Conservation (phyloP, 352 stramenopile species). For the Globisporangium mamillatum region DNA sequence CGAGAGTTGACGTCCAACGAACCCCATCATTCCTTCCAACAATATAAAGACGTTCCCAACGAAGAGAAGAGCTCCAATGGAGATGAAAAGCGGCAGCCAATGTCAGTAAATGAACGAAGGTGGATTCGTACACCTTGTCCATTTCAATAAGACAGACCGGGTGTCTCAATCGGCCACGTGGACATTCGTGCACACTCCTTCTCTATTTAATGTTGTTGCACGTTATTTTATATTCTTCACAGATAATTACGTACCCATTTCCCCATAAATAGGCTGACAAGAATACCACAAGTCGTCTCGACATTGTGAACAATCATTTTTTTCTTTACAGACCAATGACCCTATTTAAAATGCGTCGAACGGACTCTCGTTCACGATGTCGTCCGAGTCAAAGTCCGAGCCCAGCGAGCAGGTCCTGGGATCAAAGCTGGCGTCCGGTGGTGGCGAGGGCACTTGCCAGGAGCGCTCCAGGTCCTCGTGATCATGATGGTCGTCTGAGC, state of each 20-base stretch:
- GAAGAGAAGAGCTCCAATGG: neutral
- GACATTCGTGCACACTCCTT: neutral
- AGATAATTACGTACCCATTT: slow-evolving; percentile 2
- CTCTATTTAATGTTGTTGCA: neutral
- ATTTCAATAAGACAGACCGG: neutral
- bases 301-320: neutral
- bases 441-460: slow-evolving; percentile 17
- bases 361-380: slow-evolving; percentile 5
- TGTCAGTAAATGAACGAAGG: neutral
- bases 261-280: neutral
- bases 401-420: slow-evolving; percentile 6
- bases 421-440: slow-evolving; percentile 12
- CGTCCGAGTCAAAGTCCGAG: slow-evolving; percentile 4
- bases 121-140: neutral
- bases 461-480: slow-evolving; percentile 6
- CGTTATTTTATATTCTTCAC: neutral
- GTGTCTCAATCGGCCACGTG: neutral
- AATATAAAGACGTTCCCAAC: neutral
- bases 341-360: neutral
- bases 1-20: neutral
- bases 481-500: neutral
- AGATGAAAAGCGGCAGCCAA: neutral
- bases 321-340: neutral
- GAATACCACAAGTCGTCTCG: neutral
- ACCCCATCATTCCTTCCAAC: neutral